Percentiles rank a stretch among this genome's conserved stretches.
phyloP scores from a whole-genome alignment of 202 grass and related monocot genomes.

The Digitaria exilis region DNA sequence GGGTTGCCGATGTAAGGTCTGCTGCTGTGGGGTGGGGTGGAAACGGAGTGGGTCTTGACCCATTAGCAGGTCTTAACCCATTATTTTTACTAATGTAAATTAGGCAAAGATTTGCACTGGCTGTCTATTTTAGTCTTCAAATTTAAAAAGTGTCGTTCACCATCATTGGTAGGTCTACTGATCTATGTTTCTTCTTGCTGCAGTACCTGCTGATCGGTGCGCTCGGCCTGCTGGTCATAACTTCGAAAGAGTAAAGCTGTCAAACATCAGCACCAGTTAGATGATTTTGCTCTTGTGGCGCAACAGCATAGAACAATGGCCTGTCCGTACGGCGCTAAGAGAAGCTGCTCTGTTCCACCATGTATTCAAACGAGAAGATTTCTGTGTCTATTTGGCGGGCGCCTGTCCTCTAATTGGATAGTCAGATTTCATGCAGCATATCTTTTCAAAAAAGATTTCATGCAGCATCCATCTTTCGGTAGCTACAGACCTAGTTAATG shows the following conservation, averaged over 20 bases:
- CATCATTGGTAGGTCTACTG: not conserved
- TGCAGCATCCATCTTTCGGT: not conserved
- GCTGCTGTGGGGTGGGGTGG: too few species aligned
- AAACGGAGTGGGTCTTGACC: too few species aligned
- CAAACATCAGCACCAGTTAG: not conserved
- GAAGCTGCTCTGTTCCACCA: constrained; percentile 15
- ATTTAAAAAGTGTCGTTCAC: not conserved
- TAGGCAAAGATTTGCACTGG: not conserved
- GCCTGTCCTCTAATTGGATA: not conserved
- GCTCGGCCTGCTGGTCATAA: constrained; percentile 59
- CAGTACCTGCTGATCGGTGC: constrained; percentile 78
- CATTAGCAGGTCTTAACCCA: too few species aligned
- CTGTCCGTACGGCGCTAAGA: not conserved
- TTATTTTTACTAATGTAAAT: not conserved
- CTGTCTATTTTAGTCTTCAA: not conserved
- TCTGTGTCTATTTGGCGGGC: not conserved
- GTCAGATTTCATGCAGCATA: too few species aligned
- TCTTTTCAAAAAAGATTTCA: too few species aligned
- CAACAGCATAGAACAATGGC: not conserved
- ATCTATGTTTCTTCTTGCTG: constrained; percentile 26
- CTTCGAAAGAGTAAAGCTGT: constrained; percentile 60
- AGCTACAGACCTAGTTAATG: not conserved
- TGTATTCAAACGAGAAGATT: constrained; percentile 20
- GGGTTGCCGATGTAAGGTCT: too few species aligned
- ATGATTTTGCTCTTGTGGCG: not conserved